These are phyloP conservation scores for Colletotrichum camelliae DNA, from an alignment of 2,329 filamentous ascomycete species.

Conservation along the genomic window DNA sequence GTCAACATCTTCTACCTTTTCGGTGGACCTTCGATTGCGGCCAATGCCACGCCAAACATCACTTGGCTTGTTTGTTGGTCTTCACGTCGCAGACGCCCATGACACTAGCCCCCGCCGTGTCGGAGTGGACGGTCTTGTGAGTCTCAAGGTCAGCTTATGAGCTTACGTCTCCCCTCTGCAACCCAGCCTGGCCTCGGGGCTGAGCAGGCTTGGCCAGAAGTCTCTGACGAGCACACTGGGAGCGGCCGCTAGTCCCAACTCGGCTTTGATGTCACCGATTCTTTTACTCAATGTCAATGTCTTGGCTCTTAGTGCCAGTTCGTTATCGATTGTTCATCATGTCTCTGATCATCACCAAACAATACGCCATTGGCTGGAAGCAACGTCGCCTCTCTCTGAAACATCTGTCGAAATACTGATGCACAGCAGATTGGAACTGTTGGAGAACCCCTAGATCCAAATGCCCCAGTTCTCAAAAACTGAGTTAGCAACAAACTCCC, in stretches of 20 bases:
- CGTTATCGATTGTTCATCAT: not conserved
- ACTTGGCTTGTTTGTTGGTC: not conserved
- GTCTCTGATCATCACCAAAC: not conserved
- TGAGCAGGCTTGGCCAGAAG: conserved; percentile 6
- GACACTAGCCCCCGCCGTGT: not conserved
- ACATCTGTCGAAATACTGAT: not conserved
- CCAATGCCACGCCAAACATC: not conserved
- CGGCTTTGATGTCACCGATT: not conserved
- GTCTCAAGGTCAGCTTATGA: conserved; percentile 18
- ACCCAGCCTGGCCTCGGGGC: not conserved
- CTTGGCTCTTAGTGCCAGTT: not conserved
- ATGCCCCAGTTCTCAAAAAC: not conserved
- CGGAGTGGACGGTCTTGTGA: not conserved
- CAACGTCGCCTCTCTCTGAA: not conserved
- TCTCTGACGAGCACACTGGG: conserved; percentile 4
- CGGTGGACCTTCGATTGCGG: not conserved
- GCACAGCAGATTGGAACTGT: not conserved
- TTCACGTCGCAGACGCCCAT: not conserved
- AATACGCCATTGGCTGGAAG: not conserved
- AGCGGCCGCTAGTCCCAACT: not conserved
- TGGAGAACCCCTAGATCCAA: not conserved
- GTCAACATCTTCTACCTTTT: not conserved
- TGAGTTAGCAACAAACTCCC: not conserved
- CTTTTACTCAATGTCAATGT: not conserved
- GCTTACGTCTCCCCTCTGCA: conserved; percentile 13